Percentiles rank a stretch among this genome's conserved stretches.
Conservation (phyloP, 495 filamentous ascomycete genomes). For the Neurospora tetrasperma region DNA sequence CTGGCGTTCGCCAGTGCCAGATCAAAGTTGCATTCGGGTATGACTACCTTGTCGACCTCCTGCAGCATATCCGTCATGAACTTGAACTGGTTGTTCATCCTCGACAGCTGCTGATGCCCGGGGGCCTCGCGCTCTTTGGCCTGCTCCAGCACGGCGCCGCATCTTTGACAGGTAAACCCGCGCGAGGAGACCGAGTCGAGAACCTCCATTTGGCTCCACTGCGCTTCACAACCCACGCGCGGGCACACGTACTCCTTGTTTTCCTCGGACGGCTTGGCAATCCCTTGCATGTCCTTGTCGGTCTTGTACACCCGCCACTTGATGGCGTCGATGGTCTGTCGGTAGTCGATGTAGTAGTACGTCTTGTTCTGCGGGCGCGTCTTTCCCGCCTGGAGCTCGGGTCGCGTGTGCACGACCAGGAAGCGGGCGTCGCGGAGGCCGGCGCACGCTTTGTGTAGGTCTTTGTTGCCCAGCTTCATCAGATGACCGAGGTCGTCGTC, state of each 20-base stretch:
- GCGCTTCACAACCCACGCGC: constrained; percentile 50
- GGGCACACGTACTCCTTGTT: constrained; percentile 83
- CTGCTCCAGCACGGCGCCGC: constrained; percentile 57
- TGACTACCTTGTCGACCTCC: constrained; percentile 69
- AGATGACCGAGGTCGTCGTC: constrained; percentile 80
- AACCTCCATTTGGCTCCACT: constrained; percentile 82
- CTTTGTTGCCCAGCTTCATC: constrained; percentile 78
- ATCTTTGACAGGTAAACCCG: constrained; percentile 81
- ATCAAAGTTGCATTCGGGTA: constrained; percentile 84
- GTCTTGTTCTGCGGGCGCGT: constrained; percentile 73
- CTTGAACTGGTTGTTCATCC: constrained; percentile 77
- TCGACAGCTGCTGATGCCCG: constrained; percentile 82
- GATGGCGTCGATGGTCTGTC: constrained; percentile 88
- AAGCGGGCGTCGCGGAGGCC: constrained; percentile 77
- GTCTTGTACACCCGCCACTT: constrained; percentile 85
- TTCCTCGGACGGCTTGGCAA: constrained; percentile 69
- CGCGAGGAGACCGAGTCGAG: constrained; percentile 53
- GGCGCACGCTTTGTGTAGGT: constrained; percentile 77
- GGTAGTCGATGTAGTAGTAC: constrained; percentile 95
- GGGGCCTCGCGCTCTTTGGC: constrained; percentile 51
- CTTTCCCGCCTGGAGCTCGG: constrained; percentile 68
- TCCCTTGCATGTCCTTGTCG: constrained; percentile 72
- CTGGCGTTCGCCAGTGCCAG: constrained; percentile 52
- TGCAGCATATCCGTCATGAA: constrained; percentile 76
- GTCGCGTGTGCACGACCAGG: constrained; percentile 70